phyloP scores from a whole-genome alignment of 2,329 filamentous ascomycete genomes.

The Dothiorella sarmentorum region DNA sequence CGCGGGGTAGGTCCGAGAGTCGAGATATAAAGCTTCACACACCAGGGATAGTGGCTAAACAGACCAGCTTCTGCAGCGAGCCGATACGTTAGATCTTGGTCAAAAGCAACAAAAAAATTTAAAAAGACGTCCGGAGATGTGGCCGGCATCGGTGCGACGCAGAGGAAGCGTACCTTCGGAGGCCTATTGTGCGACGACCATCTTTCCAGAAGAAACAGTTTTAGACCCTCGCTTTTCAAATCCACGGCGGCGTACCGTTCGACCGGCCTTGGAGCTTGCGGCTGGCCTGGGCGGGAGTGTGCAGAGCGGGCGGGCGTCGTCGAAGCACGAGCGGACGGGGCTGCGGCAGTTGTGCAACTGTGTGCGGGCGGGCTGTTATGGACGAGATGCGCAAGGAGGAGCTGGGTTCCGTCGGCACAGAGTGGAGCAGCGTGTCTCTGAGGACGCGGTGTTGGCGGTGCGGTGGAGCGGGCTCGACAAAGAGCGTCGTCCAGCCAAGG shows the following conservation, averaged over 20 bases:
- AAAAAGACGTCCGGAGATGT: background rate
- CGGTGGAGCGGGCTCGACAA: constrained; percentile 17
- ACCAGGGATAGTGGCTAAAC: constrained; percentile 1
- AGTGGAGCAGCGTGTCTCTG: constrained; percentile 17
- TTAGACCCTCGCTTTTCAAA: constrained; percentile 16
- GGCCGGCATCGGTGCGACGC: constrained; percentile 3
- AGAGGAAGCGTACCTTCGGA: constrained; percentile 8
- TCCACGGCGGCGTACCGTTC: background rate
- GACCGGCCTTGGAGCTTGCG: constrained; percentile 4
- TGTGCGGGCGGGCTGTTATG: background rate
- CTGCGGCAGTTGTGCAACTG: constrained; percentile 16
- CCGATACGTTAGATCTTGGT: background rate
- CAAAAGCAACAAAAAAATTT: background rate
- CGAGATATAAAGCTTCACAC: constrained; percentile 17
- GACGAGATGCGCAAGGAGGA: constrained; percentile 8
- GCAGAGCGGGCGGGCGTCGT: constrained; percentile 15
- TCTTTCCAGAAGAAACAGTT: constrained; percentile 13
- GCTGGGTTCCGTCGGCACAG: background rate
- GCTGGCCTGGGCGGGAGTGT: constrained; percentile 10
- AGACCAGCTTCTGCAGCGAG: background rate
- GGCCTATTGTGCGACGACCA: constrained; percentile 16
- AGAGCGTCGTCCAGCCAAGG: constrained; percentile 13
- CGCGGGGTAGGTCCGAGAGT: constrained; percentile 15
- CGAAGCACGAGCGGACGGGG: constrained; percentile 16
- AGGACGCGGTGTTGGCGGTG: constrained; percentile 12